phyloP scores from a whole-genome alignment of 2,329 filamentous ascomycete species.

The Knoxdaviesia capensis region DNA sequence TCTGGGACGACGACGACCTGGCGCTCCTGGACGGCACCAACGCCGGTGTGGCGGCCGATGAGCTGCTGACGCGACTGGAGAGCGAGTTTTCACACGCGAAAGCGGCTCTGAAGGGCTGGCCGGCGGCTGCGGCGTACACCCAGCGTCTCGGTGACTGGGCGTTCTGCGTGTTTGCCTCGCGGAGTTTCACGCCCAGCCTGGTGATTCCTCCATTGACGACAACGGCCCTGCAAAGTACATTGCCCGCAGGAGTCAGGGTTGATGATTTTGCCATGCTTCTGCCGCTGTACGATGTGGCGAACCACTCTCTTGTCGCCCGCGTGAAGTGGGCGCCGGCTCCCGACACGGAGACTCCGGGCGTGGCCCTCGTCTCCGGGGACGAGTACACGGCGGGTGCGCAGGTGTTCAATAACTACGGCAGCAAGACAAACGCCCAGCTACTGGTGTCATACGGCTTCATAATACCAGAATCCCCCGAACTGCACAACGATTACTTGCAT shows the following conservation, averaged over 20 bases:
- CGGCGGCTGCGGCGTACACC: constrained; percentile 17
- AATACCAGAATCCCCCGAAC: constrained; percentile 21
- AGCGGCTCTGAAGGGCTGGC: constrained; percentile 16
- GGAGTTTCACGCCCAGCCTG: constrained; percentile 43
- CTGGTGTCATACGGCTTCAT: constrained; percentile 44
- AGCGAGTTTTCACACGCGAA: constrained; percentile 18
- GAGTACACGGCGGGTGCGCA: constrained; percentile 30
- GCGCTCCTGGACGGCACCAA: constrained; percentile 34
- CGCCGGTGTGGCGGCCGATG: constrained; percentile 24
- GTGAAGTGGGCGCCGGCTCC: constrained; percentile 34
- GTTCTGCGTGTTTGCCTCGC: constrained; percentile 41
- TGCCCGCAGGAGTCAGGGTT: constrained; percentile 11
- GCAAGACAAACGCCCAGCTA: constrained; percentile 54
- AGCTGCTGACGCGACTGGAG: constrained; percentile 25
- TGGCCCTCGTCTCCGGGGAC: constrained; percentile 21
- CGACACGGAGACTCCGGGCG: constrained; percentile 16
- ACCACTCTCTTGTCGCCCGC: constrained; percentile 42
- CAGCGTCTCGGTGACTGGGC: constrained; percentile 41
- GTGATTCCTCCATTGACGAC: constrained; percentile 18
- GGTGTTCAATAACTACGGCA: constrained; percentile 52
- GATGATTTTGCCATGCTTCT: constrained; percentile 50
- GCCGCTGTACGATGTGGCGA: constrained; percentile 51
- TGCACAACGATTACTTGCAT: constrained; percentile 42
- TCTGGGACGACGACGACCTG: constrained; percentile 41
- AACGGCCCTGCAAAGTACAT: constrained; percentile 3